Conservation (phyloP, 2,329 filamentous ascomycete genomes). For the Diaporthe citri region DNA sequence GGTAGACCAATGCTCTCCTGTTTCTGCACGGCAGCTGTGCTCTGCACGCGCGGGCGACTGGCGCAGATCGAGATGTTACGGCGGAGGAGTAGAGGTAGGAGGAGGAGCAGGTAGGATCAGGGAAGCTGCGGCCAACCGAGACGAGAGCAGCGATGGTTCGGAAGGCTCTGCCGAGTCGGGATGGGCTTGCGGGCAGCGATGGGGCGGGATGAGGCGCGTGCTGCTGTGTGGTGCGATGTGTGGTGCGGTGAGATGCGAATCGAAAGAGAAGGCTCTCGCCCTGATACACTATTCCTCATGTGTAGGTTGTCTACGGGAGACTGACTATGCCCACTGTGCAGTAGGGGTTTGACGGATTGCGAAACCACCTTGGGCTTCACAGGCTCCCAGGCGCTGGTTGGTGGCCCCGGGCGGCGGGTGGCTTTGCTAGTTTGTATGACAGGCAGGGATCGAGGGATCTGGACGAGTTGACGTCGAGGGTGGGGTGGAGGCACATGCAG, state of each 20-base stretch:
- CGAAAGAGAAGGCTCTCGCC: not conserved
- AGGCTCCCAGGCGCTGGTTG: slow-evolving; percentile 2
- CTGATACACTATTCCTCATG: not conserved
- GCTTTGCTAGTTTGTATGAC: slow-evolving; percentile 1
- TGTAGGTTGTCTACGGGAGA: slow-evolving; percentile 5
- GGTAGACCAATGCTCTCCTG: not conserved
- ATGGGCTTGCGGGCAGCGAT: slow-evolving; percentile 8
- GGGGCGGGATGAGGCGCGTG: not conserved
- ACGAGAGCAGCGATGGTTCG: not conserved
- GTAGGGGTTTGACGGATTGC: slow-evolving; percentile 18
- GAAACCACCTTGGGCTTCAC: slow-evolving; percentile 17
- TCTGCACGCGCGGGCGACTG: not conserved
- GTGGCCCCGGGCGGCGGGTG: not conserved
- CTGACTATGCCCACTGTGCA: slow-evolving; percentile 13
- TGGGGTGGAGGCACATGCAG: slow-evolving; percentile 18
- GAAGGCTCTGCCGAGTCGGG: slow-evolving; percentile 25
- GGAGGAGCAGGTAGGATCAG: not conserved
- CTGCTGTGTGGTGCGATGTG: not conserved
- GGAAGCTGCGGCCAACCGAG: not conserved
- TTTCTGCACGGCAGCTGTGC: not conserved
- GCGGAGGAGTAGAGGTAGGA: not conserved
- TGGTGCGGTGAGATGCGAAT: slow-evolving; percentile 6
- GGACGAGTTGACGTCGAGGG: slow-evolving; percentile 17
- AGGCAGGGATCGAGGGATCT: slow-evolving; percentile 24
- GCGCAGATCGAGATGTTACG: not conserved